These are phyloP conservation scores for Drechmeria coniospora DNA, from an alignment of 2,329 filamentous ascomycete species.

Conservation along the genomic window DNA sequence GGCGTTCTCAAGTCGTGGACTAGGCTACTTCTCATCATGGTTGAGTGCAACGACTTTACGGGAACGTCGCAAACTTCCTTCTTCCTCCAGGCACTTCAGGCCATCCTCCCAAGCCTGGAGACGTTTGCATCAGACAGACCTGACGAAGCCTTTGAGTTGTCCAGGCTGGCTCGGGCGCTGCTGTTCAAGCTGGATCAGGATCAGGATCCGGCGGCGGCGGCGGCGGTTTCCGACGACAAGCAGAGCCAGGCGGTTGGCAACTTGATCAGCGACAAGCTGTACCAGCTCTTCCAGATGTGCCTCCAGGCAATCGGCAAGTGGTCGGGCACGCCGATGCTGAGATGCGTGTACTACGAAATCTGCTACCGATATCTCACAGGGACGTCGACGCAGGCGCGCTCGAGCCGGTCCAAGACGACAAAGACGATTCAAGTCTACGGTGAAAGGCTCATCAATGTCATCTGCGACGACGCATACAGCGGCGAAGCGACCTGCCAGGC, in stretches of 20 bases:
- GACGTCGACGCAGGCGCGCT: conserved; percentile 39
- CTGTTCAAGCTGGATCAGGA: conserved; percentile 55
- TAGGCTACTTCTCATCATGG: conserved; percentile 67
- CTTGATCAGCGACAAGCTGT: conserved; percentile 74
- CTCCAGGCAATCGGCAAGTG: conserved; percentile 65
- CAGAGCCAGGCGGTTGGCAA: conserved; percentile 40
- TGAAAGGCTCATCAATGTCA: conserved; percentile 64
- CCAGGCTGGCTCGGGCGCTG: conserved; percentile 57
- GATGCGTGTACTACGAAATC: conserved; percentile 81
- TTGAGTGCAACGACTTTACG: conserved; percentile 69
- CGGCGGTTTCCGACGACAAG: conserved; percentile 28
- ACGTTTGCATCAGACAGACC: conserved; percentile 54
- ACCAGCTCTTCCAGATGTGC: conserved; percentile 80
- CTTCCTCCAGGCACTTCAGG: conserved; percentile 72
- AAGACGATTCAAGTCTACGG: conserved; percentile 56
- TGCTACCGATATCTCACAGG: conserved; percentile 73
- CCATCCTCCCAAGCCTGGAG: conserved; percentile 79
- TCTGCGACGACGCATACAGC: conserved; percentile 86
- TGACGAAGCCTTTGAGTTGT: conserved; percentile 58
- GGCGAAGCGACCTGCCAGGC: conserved; percentile 71
- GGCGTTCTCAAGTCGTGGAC: conserved; percentile 70
- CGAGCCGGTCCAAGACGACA: conserved; percentile 45
- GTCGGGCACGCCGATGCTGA: conserved; percentile 52
- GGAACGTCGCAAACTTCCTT: conserved; percentile 58
- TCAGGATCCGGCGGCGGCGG: too few species aligned